phyloP scores from a whole-genome alignment of 495 filamentous ascomycete species.

The Podospora appendiculata region DNA sequence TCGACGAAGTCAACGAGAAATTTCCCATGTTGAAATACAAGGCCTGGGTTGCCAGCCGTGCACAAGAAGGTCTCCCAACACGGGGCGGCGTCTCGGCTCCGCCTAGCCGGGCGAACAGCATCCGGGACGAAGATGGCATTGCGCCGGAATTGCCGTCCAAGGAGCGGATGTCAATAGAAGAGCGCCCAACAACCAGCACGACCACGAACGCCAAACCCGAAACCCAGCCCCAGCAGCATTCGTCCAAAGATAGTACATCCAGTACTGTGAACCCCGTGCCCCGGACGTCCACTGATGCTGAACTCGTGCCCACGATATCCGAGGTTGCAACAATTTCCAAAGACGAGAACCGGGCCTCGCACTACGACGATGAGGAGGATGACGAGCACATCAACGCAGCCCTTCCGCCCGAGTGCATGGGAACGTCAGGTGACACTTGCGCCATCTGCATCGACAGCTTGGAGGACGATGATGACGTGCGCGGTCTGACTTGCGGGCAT shows the following conservation, averaged over 20 bases:
- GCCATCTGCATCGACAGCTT: slow-evolving; percentile 93
- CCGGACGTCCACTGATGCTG: slow-evolving; percentile 11
- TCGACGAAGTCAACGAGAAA: slow-evolving; percentile 97
- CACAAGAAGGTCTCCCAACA: slow-evolving; percentile 73
- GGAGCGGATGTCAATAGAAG: slow-evolving; percentile 25
- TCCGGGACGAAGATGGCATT: slow-evolving; percentile 54
- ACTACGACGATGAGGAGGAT: slow-evolving; percentile 64
- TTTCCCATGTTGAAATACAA: slow-evolving; percentile 97
- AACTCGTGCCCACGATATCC: slow-evolving; percentile 7
- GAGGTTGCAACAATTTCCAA: slow-evolving; percentile 15
- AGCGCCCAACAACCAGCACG: slow-evolving; percentile 21
- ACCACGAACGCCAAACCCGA: slow-evolving; percentile 20
- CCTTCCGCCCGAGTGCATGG: slow-evolving; percentile 72
- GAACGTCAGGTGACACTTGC: slow-evolving; percentile 87
- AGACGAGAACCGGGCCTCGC: slow-evolving; percentile 22
- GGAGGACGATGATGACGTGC: slow-evolving; percentile 92
- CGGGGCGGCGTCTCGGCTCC: slow-evolving; percentile 78
- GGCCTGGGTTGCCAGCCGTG: slow-evolving; percentile 78
- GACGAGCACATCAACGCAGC: slow-evolving; percentile 80
- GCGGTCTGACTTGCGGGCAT: slow-evolving; percentile 88
- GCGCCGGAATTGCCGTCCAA: slow-evolving; percentile 34
- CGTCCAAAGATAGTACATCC: slow-evolving; percentile 25
- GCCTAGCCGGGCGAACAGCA: slow-evolving; percentile 58
- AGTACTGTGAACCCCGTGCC: slow-evolving; percentile 13
- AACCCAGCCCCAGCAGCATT: slow-evolving; percentile 14